phyloP scores from a whole-genome alignment of 164 flowering plant species.

The Vitis labrusca region DNA sequence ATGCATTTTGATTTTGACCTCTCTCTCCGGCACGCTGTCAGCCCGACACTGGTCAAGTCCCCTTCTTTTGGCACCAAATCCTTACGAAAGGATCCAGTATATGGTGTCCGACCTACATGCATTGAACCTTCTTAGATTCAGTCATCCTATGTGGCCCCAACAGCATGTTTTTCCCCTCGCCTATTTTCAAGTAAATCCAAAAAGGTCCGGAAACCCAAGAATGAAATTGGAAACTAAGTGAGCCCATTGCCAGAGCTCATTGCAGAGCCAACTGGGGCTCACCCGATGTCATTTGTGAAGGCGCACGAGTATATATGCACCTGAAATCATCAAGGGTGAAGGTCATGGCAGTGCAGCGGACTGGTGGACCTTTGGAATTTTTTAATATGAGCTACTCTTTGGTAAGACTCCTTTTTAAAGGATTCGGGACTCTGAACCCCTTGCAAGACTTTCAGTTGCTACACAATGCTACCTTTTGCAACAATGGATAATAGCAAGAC shows the following conservation, averaged over 20 bases:
- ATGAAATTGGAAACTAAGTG: too few relatives aligned
- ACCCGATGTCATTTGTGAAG: conserved; percentile 75
- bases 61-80: conserved; percentile 42
- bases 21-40: conserved; percentile 75
- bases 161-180: conserved; percentile 57
- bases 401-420: conserved; percentile 72
- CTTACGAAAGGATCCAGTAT: conserved; percentile 47
- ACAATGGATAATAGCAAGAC: too few relatives aligned
- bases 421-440: conserved; percentile 36
- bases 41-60: conserved; percentile 80
- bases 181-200: too few relatives aligned
- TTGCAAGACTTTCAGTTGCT: too few relatives aligned
- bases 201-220: too few relatives aligned
- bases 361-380: conserved; percentile 79
- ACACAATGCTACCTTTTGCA: too few relatives aligned
- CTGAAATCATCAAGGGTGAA: conserved; percentile 66
- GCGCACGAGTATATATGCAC: conserved; percentile 69
- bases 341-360: conserved; percentile 79
- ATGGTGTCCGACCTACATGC: conserved; percentile 78
- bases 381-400: conserved; percentile 56
- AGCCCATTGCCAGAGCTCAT: conserved; percentile 55
- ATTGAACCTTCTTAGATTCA: conserved; percentile 68
- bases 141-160: conserved; percentile 70
- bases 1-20: conserved; percentile 89
- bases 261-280: conserved; percentile 70